Conservation (phyloP, 2,329 filamentous ascomycete genomes). For the Plenodomus tracheiphilus region DNA sequence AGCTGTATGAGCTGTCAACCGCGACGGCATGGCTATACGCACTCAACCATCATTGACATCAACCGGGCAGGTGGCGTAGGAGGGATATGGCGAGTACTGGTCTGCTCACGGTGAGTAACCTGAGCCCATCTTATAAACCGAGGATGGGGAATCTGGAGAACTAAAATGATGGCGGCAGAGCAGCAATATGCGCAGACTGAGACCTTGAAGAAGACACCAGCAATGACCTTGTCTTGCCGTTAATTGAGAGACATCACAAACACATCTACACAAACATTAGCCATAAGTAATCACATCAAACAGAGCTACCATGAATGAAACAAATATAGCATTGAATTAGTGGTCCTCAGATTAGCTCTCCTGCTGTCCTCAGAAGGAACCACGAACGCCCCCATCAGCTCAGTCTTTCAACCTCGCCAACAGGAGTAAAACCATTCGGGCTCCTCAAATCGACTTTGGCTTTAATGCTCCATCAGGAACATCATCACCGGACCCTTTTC, state of each 20-base stretch:
- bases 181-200: too few relatives aligned
- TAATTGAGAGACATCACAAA: background rate
- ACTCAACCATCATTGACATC: too few relatives aligned
- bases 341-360: conserved; percentile 44
- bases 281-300: background rate
- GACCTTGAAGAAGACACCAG: too few relatives aligned
- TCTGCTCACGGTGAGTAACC: too few relatives aligned
- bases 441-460: conserved; percentile 40
- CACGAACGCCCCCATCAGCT: conserved; percentile 16
- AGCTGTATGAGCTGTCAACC: too few relatives aligned
- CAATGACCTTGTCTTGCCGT: too few relatives aligned
- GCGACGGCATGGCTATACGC: too few relatives aligned
- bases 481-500: conserved; percentile 39
- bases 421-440: conserved; percentile 17
- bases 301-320: background rate
- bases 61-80: too few relatives aligned
- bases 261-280: background rate
- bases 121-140: too few relatives aligned
- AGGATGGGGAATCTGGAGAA: too few relatives aligned
- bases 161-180: too few relatives aligned
- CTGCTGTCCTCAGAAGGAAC: conserved; percentile 38
- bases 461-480: conserved; percentile 37
- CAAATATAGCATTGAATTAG: conserved; percentile 5
- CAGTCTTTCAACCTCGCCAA: conserved; percentile 9
- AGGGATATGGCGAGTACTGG: too few relatives aligned